Percentiles rank a stretch among this genome's conserved stretches.
These are phyloP conservation scores for Cystobasidium onofrii DNA, from an alignment of 768 basidiomycete genomes.

Conservation along the genomic window DNA sequence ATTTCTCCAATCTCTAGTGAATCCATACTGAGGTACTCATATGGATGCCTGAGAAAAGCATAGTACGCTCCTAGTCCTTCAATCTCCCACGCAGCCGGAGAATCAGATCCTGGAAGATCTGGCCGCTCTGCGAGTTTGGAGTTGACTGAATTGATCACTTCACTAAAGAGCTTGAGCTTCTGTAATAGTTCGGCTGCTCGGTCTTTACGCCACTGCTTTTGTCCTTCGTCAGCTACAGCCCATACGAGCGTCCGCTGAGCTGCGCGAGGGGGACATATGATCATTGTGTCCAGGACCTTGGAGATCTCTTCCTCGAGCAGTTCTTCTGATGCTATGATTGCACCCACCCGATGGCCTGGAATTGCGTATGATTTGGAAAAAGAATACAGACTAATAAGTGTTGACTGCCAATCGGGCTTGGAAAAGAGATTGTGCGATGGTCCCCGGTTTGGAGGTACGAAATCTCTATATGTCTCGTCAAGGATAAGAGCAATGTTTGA, in stretches of 20 bases:
- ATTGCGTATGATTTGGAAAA: constrained; percentile 62
- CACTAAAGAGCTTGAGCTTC: constrained; percentile 57
- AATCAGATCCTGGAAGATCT: not conserved
- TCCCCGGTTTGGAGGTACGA: constrained; percentile 50
- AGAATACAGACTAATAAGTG: constrained; percentile 39
- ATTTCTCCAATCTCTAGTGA: not conserved
- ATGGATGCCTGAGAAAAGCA: constrained; percentile 57
- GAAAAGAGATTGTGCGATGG: constrained; percentile 57
- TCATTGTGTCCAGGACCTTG: constrained; percentile 67
- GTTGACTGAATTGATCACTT: constrained; percentile 48
- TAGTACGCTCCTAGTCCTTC: constrained; percentile 66
- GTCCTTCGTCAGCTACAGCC: constrained; percentile 50
- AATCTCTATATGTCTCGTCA: constrained; percentile 87
- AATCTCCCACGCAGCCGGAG: constrained; percentile 53
- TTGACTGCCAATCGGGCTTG: constrained; percentile 26
- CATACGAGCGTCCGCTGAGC: constrained; percentile 60
- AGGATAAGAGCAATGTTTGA: constrained; percentile 60
- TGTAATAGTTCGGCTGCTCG: constrained; percentile 52
- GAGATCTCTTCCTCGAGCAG: constrained; percentile 52
- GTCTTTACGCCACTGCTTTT: constrained; percentile 53
- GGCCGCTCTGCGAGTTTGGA: not conserved
- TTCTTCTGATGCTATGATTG: constrained; percentile 56
- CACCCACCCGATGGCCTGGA: constrained; percentile 74
- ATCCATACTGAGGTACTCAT: not conserved
- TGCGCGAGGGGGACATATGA: constrained; percentile 64